Evolutionary conservation across 768 basidiomycete genomes (phyloP), one percentile per base, ranked within the genome.

Genomic region (Phlegmacium glaucopus): DNA sequence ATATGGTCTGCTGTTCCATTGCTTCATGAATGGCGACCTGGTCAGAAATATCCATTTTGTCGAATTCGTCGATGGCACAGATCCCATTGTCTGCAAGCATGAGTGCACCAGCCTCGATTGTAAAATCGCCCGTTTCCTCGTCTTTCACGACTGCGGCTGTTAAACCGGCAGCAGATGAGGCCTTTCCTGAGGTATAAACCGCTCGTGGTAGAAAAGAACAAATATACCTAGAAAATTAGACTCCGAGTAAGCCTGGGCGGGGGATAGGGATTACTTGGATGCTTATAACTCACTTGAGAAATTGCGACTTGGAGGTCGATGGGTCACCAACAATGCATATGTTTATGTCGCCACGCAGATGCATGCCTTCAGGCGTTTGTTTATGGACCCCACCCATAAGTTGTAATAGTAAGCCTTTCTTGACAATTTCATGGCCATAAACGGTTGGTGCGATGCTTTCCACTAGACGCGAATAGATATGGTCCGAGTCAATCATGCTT

Each of bases 41-140:
- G 65, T 98, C 96, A 0, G 90, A 85, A 44, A 97, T 84, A 64
- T 98, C 95, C 96, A 99, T 99, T 70, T 99, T 99, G 79, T 99
- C 96, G 61, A 99, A 99, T 68, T 98, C 96, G 71, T 99, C 96
- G 59, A 99, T 99, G n/a, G 94, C 94, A 62, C 96, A 99, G 63
- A 98, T 97, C 7, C 96, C 96, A 57, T 98, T 98, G 70, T 99
- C 96, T 6, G 96, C 96, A 4, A 99, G 80, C 96, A 99, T 98
- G 55, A 99, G 78, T 4, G 96, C 96, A 41, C 96, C 96, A 16
- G 96, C 96, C 71, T 99, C 96, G 61, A 98, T 98, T 0, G 96
- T 98, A 71, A 98, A 99, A 62, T 99, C 96, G 11, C 96, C 96
- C 0, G 94, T 95, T 67, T 98, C 96, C 68, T 98, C 95, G 58